A percentile compares a stretch with the other conserved stretches of the same genome.
Conservation (phyloP, 2,329 filamentous ascomycete species). For the Colletotrichum orchidophilum region DNA sequence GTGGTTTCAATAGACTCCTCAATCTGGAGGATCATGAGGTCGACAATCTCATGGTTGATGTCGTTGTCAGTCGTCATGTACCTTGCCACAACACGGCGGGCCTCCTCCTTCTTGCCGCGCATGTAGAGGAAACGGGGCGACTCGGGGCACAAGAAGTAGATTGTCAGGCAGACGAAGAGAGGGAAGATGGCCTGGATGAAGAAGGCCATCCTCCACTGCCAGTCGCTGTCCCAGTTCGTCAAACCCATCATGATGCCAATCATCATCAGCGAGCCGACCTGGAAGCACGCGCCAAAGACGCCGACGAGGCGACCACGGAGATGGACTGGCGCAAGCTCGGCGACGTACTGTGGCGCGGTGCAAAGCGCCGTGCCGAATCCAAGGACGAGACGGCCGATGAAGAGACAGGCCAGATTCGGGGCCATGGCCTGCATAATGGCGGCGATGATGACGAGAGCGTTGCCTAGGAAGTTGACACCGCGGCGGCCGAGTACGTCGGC, state of each 20-base stretch:
- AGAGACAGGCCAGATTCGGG: constrained; percentile 49
- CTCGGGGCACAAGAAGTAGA: constrained; percentile 48
- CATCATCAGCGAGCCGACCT: constrained; percentile 53
- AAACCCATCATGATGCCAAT: constrained; percentile 54
- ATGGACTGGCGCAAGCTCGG: constrained; percentile 41
- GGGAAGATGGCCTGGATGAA: constrained; percentile 56
- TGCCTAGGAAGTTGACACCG: constrained; percentile 57
- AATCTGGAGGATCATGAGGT: constrained; percentile 52
- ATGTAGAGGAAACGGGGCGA: constrained; percentile 52
- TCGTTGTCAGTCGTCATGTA: constrained; percentile 52
- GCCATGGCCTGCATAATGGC: constrained; percentile 52
- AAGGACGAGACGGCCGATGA: constrained; percentile 63
- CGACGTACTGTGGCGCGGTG: constrained; percentile 41
- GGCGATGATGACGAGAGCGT: constrained; percentile 53
- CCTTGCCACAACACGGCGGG: constrained; percentile 45
- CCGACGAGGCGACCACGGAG: constrained; percentile 54
- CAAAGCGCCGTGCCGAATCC: constrained; percentile 56
- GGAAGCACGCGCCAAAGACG: constrained; percentile 57
- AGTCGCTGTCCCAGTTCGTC: constrained; percentile 46
- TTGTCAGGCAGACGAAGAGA: constrained; percentile 44
- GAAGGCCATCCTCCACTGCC: constrained; percentile 49
- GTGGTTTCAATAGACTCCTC: constrained; percentile 54
- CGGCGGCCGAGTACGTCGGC: constrained; percentile 62
- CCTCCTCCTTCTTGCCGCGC: constrained; percentile 47
- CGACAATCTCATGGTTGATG: constrained; percentile 51